Base-by-base conservation (phyloP, 371 early-diverging fungal genomes). In the Syncephalastrum contaminatum region DNA sequence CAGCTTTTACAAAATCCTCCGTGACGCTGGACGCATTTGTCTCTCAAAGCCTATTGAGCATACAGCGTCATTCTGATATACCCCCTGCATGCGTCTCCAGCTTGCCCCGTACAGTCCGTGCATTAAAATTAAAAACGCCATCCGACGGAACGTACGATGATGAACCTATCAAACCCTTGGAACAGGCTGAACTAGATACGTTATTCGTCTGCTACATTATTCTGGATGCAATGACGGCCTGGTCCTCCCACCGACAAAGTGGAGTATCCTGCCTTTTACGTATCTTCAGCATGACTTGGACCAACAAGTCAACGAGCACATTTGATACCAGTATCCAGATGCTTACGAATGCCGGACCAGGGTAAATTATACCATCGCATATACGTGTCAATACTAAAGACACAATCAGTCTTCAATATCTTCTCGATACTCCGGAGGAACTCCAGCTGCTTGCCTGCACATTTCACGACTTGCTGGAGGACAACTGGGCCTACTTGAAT, bases 161-260 rank as follows among this genome's bases (percentile, higher is more conserved):
- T 2, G 36, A 12, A 30, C 12, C 2, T 10, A 30, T 8, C 36
- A 10, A 30, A 12, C 12, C 36, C 10, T 8, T 30, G 36, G 36
- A 30, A 12, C 1, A 8, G 12, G 36, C 36, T 10, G 36, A 30
- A 30, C 10, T 8, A 30, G 62, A 70, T 43, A 21, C 54, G 2
- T 16, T 63, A 6, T 69, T 74, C n/a, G 47, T 53, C 44, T 46
- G 48, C 15, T 74, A 61, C 40, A 24, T 75, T 2, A 43, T 75
- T 21, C 53, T 75, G 0, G 72, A 69, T 53, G 49, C 47, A 4
- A 65, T 64, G 1, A 20, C 48, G 6, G 22, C 36, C 3, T 71
- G 72, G 67, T 41, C 60, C 3, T 30, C 21, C 3, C 50, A 46
- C 27, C 20, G 48, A 4, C 45, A 45, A 36, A 48, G 52, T 51